Conservation (phyloP, 805 yeast genomes). For the Lachancea meyersii region DNA sequence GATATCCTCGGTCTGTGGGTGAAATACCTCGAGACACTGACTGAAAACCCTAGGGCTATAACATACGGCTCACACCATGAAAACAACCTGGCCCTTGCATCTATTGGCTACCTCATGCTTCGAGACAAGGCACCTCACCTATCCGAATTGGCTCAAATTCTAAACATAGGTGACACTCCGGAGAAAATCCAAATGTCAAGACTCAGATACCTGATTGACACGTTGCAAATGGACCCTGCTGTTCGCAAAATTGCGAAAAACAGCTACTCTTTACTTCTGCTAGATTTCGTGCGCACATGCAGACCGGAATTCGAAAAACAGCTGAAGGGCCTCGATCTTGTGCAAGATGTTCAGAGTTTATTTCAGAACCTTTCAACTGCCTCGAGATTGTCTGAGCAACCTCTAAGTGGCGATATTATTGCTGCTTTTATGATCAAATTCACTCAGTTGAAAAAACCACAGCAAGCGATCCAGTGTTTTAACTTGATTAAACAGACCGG, state of each 20-base stretch:
- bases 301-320: conserved; percentile 2
- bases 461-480: conserved; percentile 15
- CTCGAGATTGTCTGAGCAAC: background rate
- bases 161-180: conserved; percentile 15
- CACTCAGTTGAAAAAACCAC: conserved; percentile 15
- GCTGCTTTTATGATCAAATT: conserved; percentile 24
- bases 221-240: background rate
- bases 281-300: conserved; percentile 4
- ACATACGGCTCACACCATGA: conserved; percentile 15
- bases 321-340: background rate
- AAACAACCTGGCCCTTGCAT: conserved; percentile 19
- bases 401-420: conserved; percentile 14
- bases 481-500: conserved; percentile 3
- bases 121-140: conserved; percentile 20
- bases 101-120: conserved; percentile 24
- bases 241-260: conserved; percentile 1
- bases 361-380: conserved; percentile 1
- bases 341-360: conserved; percentile 4
- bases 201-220: conserved; percentile 6
- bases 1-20: conserved; percentile 32
- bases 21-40: conserved; percentile 20
- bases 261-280: background rate
- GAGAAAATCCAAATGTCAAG: conserved; percentile 9
- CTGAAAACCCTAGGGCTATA: conserved; percentile 8
- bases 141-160: conserved; percentile 19